Evolutionary conservation across 768 basidiomycete species (phyloP).

Genomic region (Tulasnella sp.): DNA sequence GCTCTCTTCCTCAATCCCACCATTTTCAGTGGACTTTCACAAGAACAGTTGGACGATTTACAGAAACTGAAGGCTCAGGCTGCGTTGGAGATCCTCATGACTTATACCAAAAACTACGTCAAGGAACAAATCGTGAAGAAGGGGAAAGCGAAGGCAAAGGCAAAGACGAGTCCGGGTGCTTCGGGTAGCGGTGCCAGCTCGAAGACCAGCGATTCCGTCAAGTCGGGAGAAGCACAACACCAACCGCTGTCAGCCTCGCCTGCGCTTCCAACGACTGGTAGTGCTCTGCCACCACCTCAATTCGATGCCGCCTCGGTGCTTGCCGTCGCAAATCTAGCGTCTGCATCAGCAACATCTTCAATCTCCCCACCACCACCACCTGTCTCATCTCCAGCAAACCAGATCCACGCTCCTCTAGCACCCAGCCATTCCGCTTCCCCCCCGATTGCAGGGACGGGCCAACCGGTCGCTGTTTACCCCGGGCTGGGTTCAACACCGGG

Average conservation of each 20-base stretch:
- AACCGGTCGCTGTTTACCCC: background rate
- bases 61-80: conserved; percentile 78
- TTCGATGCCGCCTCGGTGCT: conserved; percentile 9
- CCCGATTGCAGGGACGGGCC: background rate
- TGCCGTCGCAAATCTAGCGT: conserved; percentile 14
- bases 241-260: background rate
- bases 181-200: background rate
- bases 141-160: conserved; percentile 23
- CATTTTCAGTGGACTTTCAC: conserved; percentile 74
- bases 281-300: background rate
- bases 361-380: background rate
- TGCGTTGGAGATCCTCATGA: conserved; percentile 75
- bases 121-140: conserved; percentile 64
- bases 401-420: background rate
- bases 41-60: conserved; percentile 67
- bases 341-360: conserved; percentile 7
- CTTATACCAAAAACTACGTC: conserved; percentile 77
- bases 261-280: background rate
- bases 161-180: background rate
- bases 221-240: too few species aligned
- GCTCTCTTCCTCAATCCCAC: conserved; percentile 79
- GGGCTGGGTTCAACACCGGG: background rate
- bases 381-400: background rate
- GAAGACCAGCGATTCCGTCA: background rate
- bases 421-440: background rate